Conservation (phyloP, 768 basidiomycete species). For the Mrakia hoshinonis region DNA sequence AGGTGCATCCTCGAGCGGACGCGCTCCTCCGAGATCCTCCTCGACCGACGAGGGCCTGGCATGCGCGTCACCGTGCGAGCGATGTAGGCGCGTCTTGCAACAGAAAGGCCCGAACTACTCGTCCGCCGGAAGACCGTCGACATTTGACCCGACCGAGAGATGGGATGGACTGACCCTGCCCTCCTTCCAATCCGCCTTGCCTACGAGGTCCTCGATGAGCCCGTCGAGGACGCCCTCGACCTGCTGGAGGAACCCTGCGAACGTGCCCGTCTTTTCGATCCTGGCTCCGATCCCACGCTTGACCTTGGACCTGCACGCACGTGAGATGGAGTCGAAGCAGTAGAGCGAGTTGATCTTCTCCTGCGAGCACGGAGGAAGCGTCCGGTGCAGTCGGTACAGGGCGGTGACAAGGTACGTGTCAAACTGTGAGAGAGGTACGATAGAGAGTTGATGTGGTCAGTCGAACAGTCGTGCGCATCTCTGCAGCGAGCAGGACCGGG, state of each 20-base stretch:
- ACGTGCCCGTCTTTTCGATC: constrained; percentile 33
- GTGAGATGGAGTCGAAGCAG: constrained; percentile 82
- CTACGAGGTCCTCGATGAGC: constrained; percentile 73
- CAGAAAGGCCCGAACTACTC: too few relatives aligned
- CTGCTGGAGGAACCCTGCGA: constrained; percentile 76
- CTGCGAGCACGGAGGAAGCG: constrained; percentile 50
- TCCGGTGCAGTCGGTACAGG: constrained; percentile 81
- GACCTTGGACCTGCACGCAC: constrained; percentile 63
- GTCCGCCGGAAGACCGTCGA: too few relatives aligned
- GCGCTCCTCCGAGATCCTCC: background rate
- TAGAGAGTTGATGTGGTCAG: background rate
- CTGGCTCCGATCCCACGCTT: constrained; percentile 48
- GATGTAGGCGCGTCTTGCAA: too few relatives aligned
- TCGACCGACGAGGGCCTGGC: too few relatives aligned
- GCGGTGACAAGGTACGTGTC: constrained; percentile 81
- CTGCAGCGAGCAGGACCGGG: background rate
- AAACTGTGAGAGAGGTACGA: constrained; percentile 45
- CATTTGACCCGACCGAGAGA: too few relatives aligned
- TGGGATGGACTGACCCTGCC: constrained; percentile 66
- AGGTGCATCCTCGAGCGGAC: background rate
- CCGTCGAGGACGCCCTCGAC: constrained; percentile 84
- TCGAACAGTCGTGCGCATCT: background rate
- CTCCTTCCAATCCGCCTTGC: constrained; percentile 48
- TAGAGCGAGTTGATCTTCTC: constrained; percentile 79
- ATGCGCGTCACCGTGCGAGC: too few relatives aligned